Evolutionary conservation across 2,329 filamentous ascomycete species (phyloP).

Genomic region (Ascochyta koolunga): DNA sequence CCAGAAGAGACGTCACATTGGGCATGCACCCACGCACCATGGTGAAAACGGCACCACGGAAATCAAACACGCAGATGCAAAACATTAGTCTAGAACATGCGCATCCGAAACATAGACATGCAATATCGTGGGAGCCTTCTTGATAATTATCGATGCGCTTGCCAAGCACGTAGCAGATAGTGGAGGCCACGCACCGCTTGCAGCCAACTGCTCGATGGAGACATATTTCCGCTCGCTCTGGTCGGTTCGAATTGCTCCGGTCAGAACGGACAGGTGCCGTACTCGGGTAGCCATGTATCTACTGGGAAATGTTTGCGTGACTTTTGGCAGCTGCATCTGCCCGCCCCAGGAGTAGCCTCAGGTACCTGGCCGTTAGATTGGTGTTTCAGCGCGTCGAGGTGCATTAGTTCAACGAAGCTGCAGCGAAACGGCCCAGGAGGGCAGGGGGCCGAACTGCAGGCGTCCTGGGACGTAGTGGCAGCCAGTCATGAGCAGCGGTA

Average conservation of each 20-base stretch:
- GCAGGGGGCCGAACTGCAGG: constrained; percentile 2
- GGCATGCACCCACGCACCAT: neutral
- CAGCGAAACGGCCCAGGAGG: constrained; percentile 2
- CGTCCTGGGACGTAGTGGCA: constrained; percentile 11
- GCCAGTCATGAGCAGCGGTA: constrained; percentile 3
- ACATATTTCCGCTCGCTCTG: constrained; percentile 9
- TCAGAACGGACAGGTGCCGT: constrained; percentile 4
- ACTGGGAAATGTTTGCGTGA: constrained; percentile 1
- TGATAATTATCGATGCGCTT: neutral
- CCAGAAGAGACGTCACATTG: neutral
- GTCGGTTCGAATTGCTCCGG: constrained; percentile 11
- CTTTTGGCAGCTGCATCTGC: constrained; percentile 1
- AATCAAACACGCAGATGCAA: too few species aligned
- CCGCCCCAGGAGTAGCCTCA: constrained; percentile 9
- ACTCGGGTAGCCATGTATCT: neutral
- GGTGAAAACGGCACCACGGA: too few species aligned
- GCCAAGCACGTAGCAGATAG: too few species aligned
- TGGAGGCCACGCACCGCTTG: neutral
- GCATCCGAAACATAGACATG: neutral
- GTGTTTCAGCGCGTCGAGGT: constrained; percentile 9
- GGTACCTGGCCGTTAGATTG: constrained; percentile 8
- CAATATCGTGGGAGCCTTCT: neutral
- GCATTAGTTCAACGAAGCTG: constrained; percentile 15
- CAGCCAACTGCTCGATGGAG: constrained; percentile 11
- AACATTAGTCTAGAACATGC: too few species aligned